phyloP scores from a whole-genome alignment of 2,329 filamentous ascomycete species.

The Pyrenochaeta sp. region DNA sequence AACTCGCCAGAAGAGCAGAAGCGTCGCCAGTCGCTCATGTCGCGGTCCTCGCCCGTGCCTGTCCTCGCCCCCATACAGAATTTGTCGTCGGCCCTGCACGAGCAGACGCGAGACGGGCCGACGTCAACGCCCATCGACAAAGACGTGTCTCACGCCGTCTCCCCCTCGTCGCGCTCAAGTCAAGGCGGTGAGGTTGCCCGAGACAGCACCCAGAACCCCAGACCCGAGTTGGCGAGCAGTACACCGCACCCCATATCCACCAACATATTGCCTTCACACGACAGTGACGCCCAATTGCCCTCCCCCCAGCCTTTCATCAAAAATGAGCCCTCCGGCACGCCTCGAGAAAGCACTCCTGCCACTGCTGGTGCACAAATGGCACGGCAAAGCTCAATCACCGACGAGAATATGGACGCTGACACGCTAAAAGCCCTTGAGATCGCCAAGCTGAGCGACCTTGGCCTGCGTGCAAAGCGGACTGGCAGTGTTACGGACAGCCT shows the following conservation, averaged over 20 bases:
- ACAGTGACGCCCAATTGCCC: constrained; percentile 15
- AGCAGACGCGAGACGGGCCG: constrained; percentile 22
- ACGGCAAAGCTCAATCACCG: constrained; percentile 28
- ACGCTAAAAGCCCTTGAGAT: constrained; percentile 54
- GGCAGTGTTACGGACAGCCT: constrained; percentile 51
- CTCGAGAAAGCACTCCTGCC: constrained; percentile 47
- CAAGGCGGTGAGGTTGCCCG: constrained; percentile 12
- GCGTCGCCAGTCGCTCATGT: constrained; percentile 48
- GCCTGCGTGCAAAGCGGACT: constrained; percentile 46
- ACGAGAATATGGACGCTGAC: constrained; percentile 45
- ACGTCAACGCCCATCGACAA: constrained; percentile 26
- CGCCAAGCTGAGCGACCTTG: constrained; percentile 56
- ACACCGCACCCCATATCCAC: constrained; percentile 4
- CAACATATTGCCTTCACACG: constrained; percentile 8
- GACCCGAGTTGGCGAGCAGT: constrained; percentile 31
- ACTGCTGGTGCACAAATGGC: constrained; percentile 23
- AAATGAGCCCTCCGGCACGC: constrained; percentile 50
- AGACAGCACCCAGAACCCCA: constrained; percentile 38
- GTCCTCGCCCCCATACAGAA: constrained; percentile 54
- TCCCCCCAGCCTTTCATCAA: constrained; percentile 51
- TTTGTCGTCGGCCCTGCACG: constrained; percentile 33
- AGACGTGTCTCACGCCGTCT: constrained; percentile 36
- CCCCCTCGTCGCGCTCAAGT: constrained; percentile 20
- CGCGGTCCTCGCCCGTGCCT: constrained; percentile 41
- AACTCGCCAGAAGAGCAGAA: constrained; percentile 54